These are phyloP conservation scores for Quercus suber DNA, from an alignment of 306 rosid genomes.

Conservation along the genomic window DNA sequence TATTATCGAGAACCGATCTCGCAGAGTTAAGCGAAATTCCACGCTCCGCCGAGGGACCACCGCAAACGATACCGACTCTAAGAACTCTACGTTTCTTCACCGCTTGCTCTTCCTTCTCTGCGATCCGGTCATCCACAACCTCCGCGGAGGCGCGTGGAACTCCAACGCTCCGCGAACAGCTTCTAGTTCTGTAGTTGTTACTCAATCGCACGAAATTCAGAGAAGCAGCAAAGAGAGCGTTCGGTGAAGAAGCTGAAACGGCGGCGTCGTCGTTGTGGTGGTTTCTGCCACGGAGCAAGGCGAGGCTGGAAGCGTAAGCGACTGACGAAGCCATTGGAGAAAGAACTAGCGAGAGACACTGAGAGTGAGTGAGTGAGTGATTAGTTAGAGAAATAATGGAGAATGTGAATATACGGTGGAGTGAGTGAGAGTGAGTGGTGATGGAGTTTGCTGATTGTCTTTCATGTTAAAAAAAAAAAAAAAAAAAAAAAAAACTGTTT, in stretches of 20 bases:
- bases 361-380: not conserved
- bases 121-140: slow-evolving; percentile 20
- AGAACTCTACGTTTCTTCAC: slow-evolving; percentile 29
- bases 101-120: slow-evolving; percentile 21
- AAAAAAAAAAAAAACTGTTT: not conserved
- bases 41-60: slow-evolving; percentile 97
- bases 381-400: not conserved
- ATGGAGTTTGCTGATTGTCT: not conserved
- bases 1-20: slow-evolving; percentile 87
- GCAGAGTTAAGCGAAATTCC: slow-evolving; percentile 96
- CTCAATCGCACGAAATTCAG: slow-evolving; percentile 15
- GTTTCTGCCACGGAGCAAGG: slow-evolving; percentile 4
- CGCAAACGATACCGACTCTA: slow-evolving; percentile 81
- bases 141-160: slow-evolving; percentile 34
- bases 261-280: slow-evolving; percentile 5
- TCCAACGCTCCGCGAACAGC: slow-evolving; percentile 6
- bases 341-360: not conserved
- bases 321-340: slow-evolving; percentile 37
- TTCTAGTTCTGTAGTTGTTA: not conserved
- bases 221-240: not conserved
- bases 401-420: not conserved
- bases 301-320: slow-evolving; percentile 11
- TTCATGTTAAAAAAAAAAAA: not conserved
- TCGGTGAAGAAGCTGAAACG: not conserved
- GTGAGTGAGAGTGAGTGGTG: not conserved